A percentile compares a stretch with the other conserved stretches of the same genome.
Conservation (phyloP, 495 filamentous ascomycete species). For the Trichoderma gamsii region DNA sequence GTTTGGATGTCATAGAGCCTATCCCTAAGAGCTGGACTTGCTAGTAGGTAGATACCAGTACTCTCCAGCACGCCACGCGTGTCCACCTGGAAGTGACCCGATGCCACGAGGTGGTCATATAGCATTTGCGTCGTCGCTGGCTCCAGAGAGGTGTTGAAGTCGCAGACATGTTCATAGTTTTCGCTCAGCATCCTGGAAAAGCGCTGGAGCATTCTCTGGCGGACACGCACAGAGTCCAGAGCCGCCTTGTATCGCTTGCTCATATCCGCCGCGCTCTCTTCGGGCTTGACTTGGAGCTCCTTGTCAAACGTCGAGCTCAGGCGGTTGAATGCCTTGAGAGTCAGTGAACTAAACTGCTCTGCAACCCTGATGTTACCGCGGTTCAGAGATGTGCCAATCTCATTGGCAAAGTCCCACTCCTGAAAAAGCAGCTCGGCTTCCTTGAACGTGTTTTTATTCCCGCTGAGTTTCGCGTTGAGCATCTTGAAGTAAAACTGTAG, state of each 20-base stretch:
- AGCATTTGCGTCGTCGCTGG: conserved; percentile 61
- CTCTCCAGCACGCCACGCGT: conserved; percentile 54
- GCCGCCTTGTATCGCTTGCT: conserved; percentile 94
- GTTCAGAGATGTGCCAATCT: conserved; percentile 79
- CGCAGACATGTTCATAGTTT: conserved; percentile 91
- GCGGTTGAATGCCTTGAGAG: conserved; percentile 80
- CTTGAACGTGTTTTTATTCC: conserved; percentile 98
- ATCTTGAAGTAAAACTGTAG: conserved; percentile 97
- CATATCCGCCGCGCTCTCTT: conserved; percentile 81
- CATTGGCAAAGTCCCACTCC: conserved; percentile 94
- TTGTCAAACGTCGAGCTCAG: conserved; percentile 86
- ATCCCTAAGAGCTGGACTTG: conserved; percentile 68
- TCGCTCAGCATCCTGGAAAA: conserved; percentile 85
- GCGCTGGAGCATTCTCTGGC: conserved; percentile 70
- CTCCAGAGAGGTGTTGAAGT: conserved; percentile 75
- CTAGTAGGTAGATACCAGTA: conserved; percentile 74
- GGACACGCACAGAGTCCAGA: conserved; percentile 88
- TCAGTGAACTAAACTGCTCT: conserved; percentile 95
- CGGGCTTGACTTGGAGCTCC: conserved; percentile 73
- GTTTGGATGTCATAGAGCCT: conserved; percentile 73
- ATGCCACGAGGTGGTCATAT: conserved; percentile 72
- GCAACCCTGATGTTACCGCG: conserved; percentile 95
- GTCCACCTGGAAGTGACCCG: conserved; percentile 80
- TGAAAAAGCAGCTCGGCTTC: conserved; percentile 95
- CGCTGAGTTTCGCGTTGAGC: conserved; percentile 92